Percentiles rank a stretch among this genome's conserved stretches.
Evolutionary conservation across 2,329 filamentous ascomycete genomes (phyloP).

Genomic region (Paecilomyces sp.): DNA sequence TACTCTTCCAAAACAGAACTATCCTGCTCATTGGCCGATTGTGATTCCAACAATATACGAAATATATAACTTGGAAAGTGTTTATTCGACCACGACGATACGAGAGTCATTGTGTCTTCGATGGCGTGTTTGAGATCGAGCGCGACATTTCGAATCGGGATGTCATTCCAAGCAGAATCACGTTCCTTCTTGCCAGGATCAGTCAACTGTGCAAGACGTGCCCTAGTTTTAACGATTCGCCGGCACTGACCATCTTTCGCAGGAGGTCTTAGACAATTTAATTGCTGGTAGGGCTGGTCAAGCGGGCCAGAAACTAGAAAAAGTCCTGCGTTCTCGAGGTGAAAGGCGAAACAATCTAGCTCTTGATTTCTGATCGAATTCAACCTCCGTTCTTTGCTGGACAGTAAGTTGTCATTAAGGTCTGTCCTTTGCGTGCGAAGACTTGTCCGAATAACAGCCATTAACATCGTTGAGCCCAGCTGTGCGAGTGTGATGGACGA

Average conservation of each 20-base stretch:
- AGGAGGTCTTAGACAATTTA: neutral
- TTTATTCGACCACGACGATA: conserved; percentile 15
- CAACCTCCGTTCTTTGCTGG: conserved; percentile 11
- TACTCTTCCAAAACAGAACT: conserved; percentile 7
- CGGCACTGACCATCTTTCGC: neutral
- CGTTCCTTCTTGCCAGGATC: conserved; percentile 1
- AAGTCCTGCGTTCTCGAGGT: conserved; percentile 16
- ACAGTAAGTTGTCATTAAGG: conserved; percentile 19
- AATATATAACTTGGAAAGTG: conserved; percentile 9
- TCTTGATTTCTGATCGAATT: conserved; percentile 21
- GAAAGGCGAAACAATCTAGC: conserved; percentile 23
- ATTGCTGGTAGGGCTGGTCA: neutral
- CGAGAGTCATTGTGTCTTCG: conserved; percentile 19
- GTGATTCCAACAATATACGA: conserved; percentile 12
- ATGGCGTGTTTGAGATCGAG: conserved; percentile 15
- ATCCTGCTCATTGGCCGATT: neutral
- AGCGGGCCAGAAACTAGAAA: conserved; percentile 10
- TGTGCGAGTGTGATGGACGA: conserved; percentile 29
- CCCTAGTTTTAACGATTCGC: conserved; percentile 14
- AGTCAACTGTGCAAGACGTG: conserved; percentile 16
- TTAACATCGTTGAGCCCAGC: conserved; percentile 27
- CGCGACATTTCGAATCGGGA: conserved; percentile 19
- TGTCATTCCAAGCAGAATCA: conserved; percentile 16
- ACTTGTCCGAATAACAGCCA: conserved; percentile 28
- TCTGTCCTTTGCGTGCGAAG: conserved; percentile 26